These are phyloP conservation scores for Nicotiana undulata DNA, from an alignment of 257 asterid genomes.

Conservation along the genomic window DNA sequence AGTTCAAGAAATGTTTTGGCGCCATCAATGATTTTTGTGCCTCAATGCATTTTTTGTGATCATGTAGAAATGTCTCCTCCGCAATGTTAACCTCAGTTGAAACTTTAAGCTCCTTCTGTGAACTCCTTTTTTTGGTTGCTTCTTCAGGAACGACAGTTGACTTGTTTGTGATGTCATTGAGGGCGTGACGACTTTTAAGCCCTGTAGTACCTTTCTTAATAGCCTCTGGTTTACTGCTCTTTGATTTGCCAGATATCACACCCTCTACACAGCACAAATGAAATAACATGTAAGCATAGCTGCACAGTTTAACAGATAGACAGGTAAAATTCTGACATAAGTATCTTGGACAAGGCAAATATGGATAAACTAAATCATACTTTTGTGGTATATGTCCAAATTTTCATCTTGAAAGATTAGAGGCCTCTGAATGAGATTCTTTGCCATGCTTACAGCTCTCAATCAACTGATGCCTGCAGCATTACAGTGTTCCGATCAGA, in stretches of 20 bases:
- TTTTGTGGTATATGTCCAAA: conserved; percentile 29
- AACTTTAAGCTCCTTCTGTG: conserved; percentile 18
- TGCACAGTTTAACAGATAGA: neutral
- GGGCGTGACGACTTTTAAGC: conserved; percentile 52
- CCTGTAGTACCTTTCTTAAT: conserved; percentile 39
- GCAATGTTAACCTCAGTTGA: conserved; percentile 17
- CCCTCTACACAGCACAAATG: conserved; percentile 27
- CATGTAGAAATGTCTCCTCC: conserved; percentile 53
- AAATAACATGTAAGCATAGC: neutral
- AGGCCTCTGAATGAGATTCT: conserved; percentile 42
- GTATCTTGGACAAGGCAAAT: neutral
- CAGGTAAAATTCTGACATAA: neutral
- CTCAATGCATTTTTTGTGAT: conserved; percentile 58
- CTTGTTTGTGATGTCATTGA: conserved; percentile 71
- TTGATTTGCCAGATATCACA: conserved; percentile 31
- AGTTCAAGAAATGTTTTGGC: conserved; percentile 36
- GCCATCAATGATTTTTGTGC: conserved; percentile 30
- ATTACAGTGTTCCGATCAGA: neutral
- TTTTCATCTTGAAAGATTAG: conserved; percentile 60
- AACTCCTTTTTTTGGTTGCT: conserved; percentile 26
- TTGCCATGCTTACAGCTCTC: conserved; percentile 38
- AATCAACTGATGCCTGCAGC: neutral
- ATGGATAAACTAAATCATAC: conserved; percentile 17
- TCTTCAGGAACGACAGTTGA: conserved; percentile 27
- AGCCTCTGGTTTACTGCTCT: conserved; percentile 25